These are phyloP conservation scores for Metschnikowia colocasiae DNA, from an alignment of 805 yeast genomes.

Conservation along the genomic window DNA sequence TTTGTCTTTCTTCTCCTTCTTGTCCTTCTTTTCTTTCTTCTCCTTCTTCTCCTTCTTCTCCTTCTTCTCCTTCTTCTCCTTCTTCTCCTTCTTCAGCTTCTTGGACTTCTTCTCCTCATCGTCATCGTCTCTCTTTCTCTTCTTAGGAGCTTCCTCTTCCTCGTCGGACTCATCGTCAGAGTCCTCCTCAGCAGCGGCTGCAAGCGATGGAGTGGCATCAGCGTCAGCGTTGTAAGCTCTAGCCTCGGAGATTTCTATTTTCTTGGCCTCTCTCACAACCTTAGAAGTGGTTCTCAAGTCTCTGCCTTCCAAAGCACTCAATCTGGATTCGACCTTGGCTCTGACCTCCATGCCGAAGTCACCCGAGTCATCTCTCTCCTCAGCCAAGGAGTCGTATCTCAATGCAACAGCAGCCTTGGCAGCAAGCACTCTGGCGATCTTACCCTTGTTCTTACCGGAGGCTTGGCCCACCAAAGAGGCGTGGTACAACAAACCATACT, in stretches of 20 bases:
- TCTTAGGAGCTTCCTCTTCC: conserved; percentile 15
- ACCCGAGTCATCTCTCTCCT: conserved; percentile 94
- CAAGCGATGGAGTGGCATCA: conserved; percentile 53
- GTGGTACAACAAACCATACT: conserved; percentile 92
- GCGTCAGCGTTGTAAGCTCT: conserved; percentile 94
- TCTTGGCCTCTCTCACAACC: conserved; percentile 76
- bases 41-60: conserved; percentile 40
- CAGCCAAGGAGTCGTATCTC: conserved; percentile 95
- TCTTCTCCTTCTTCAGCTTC: conserved; percentile 19
- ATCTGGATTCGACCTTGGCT: conserved; percentile 89
- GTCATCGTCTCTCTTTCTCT: conserved; percentile 21
- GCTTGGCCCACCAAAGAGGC: conserved; percentile 94
- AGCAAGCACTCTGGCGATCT: conserved; percentile 96
- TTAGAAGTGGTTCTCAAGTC: conserved; percentile 87
- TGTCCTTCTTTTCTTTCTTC: conserved; percentile 52
- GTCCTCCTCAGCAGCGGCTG: conserved; percentile 26
- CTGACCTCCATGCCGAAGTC: conserved; percentile 89
- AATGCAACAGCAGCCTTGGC: conserved; percentile 97
- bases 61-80: conserved; percentile 33
- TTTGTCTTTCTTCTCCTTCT: conserved; percentile 42
- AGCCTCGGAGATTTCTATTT: conserved; percentile 81
- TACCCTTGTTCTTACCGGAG: conserved; percentile 95
- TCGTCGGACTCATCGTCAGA: conserved; percentile 23
- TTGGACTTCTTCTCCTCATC: conserved; percentile 17
- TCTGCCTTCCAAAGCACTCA: conserved; percentile 94